A percentile compares a stretch with the other conserved stretches of the same genome.
Evolutionary conservation across 768 basidiomycete species (phyloP).

Genomic region (Hygrocybe punicea): DNA sequence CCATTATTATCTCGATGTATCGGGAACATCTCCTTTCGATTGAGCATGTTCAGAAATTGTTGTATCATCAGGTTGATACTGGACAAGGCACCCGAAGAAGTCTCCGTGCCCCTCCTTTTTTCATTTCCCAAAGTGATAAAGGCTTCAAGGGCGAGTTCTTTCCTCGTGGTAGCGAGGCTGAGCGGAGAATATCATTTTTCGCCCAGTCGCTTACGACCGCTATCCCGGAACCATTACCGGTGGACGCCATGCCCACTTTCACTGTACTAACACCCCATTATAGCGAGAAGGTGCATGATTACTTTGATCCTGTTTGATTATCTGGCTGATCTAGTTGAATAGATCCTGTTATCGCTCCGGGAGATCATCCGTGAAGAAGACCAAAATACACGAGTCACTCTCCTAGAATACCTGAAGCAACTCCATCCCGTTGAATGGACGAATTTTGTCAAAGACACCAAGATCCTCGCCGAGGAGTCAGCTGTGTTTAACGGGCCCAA

Average conservation of each 20-base stretch:
- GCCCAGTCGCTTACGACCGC: slow-evolving; percentile 96
- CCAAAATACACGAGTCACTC: slow-evolving; percentile 93
- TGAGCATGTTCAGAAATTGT: slow-evolving; percentile 95
- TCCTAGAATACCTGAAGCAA: slow-evolving; percentile 97
- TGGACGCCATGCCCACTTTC: slow-evolving; percentile 99
- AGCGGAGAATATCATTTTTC: slow-evolving; percentile 97
- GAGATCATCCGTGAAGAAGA: slow-evolving; percentile 99
- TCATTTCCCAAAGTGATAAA: slow-evolving; percentile 92
- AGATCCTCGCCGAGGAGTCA: slow-evolving; percentile 96
- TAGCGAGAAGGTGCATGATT: slow-evolving; percentile 76
- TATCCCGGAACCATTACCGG: slow-evolving; percentile 88
- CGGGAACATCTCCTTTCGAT: slow-evolving; percentile 98
- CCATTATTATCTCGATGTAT: slow-evolving; percentile 99
- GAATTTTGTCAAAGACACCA: slow-evolving; percentile 99
- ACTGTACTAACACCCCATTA: slow-evolving; percentile 98
- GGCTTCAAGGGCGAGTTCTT: slow-evolving; percentile 82
- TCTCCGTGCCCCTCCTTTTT: slow-evolving; percentile 94
- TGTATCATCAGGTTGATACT: slow-evolving; percentile 93
- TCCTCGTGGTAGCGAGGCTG: slow-evolving; percentile 91
- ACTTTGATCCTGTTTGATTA: neutral
- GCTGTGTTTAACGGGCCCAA: slow-evolving; percentile 75
- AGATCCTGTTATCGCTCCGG: slow-evolving; percentile 92
- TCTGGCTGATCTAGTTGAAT: slow-evolving; percentile 9
- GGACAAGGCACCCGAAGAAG: slow-evolving; percentile 80
- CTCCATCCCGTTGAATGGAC: slow-evolving; percentile 98